Base-by-base conservation (phyloP, 164 flowering plant species). In the Magnolia sinica region DNA sequence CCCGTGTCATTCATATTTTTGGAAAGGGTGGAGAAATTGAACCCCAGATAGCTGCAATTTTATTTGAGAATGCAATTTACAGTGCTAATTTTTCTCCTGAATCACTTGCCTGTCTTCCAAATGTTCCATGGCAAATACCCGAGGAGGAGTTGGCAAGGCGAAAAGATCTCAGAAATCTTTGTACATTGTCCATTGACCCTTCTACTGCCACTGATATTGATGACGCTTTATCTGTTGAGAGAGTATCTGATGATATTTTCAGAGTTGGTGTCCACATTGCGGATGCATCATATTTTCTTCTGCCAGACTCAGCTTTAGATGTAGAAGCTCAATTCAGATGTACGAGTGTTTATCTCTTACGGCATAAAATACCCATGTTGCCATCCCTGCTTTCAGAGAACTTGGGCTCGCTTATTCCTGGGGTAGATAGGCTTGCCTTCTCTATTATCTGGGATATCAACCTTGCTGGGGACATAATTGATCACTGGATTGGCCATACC, bases 261-360 rank as follows among this genome's bases (percentile, higher is more conserved):
- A 89, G 94, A 82, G 88, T 94, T 10, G 98, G 99, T 68, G 90
- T 94, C 55, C 99, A 96, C 83, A 89, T 96, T 83, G 89, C 98
- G 63, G 99, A 94, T 85, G 97, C 77, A 3, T 92, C 99, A 14
- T 92, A 88, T 81, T 96, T 94, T 87, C 91, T 92, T 78, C 80
- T 76, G 72, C 96, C 99, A 18, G 88, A 82, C 75, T 86, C 98
- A 27, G 80, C 89, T 7, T 80, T 96, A 55, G 99, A 96, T 73
- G 71, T 50, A 6, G 98, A 96, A 88, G 98, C 98, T 64, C 92
- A 83, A 72, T 27, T 78, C 45, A 84, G 97, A 18, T 90, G 97
- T 50, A 89, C 98, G 3, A 89, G 91, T 85, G 91, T 94, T 16
- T 90, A 91, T 80, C 79, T 92, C 79, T 66, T 84, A 80, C 86